Evolutionary conservation across 2,329 filamentous ascomycete species (phyloP), one percentile per base, ranked within the genome.

Genomic region (Clonostachys solani): DNA sequence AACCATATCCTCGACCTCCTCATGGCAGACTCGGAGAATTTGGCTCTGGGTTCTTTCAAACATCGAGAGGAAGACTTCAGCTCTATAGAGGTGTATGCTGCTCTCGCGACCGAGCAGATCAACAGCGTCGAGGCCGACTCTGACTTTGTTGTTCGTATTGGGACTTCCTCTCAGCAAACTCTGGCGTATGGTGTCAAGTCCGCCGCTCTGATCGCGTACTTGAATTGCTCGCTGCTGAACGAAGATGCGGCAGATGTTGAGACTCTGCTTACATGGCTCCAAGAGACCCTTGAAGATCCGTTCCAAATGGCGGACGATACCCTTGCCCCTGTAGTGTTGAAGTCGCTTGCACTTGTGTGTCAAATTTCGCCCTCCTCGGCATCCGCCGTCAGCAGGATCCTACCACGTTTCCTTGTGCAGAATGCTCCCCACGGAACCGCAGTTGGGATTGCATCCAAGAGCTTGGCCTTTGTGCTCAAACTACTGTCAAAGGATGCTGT

Each of bases 321-420:
- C 35, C 72, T 99, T 49, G 90, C 91, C 15, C 83, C 83, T 18
- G 85, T 86, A 12, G 86, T 92, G 5, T 74, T 99, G 45, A 89
- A 88, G 62, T 85, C 84, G 44, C 83, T 96, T 73, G 89, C 90
- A 6, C 74, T 96, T 42, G 74, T 96, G 18, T 90, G 92, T 47
- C 86, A 83, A 55, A 74, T 89, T 33, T 87, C 86, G 10, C 82
- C 87, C 6, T 72, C 80, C 3, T 86, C 86, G 54, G 89, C 91
- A 12, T 82, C 89, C 2, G 84, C 75, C 50, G 80, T 95, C 46
- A 92, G 87, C 57, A 84, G 89, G 33, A 81, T 90, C 16, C 74
- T 99, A 40, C 86, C 95, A 40, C 81, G 89, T 40, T 91, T 95
- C 55, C 89, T 99, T 49, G 89, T 96, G 1, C 91, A 96, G 62